Evolutionary conservation across 257 asterid genomes (phyloP).

Genomic region (Euphrasia confusa): DNA sequence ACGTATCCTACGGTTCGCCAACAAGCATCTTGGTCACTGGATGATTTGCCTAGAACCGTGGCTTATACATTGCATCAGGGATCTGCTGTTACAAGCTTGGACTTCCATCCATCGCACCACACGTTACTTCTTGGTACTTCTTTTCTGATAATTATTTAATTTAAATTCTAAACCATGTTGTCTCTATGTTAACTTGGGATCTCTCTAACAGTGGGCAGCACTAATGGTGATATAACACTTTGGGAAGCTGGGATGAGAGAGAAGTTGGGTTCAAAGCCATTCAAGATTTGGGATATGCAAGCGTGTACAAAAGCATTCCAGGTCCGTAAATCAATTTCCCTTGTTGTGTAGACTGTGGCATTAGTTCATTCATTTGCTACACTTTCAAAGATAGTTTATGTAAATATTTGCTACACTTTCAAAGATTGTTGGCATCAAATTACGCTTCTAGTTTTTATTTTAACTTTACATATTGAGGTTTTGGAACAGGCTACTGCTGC

Average conservation of each 20-base stretch:
- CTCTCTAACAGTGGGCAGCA: conserved; percentile 70
- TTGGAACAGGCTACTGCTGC: conserved; percentile 74
- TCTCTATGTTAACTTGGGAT: conserved; percentile 15
- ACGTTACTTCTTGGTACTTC: conserved; percentile 75
- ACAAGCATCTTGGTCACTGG: conserved; percentile 72
- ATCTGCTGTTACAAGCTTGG: conserved; percentile 79
- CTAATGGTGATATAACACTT: conserved; percentile 75
- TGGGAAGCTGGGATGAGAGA: conserved; percentile 92
- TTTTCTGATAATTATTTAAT: conserved; percentile 12
- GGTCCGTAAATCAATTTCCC: conserved; percentile 33
- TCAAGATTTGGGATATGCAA: conserved; percentile 83
- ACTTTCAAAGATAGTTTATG: too few species aligned
- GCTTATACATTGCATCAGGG: conserved; percentile 92
- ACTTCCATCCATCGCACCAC: conserved; percentile 87
- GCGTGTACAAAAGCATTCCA: conserved; percentile 42
- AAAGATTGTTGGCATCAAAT: too few species aligned
- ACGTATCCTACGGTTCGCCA: conserved; percentile 89
- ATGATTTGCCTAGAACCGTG: conserved; percentile 89
- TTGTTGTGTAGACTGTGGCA: neutral
- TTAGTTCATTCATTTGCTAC: neutral
- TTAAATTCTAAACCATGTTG: conserved; percentile 11
- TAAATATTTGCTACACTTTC: too few species aligned
- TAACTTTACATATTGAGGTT: conserved; percentile 3
- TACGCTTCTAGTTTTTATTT: too few species aligned
- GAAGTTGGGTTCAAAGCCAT: conserved; percentile 73